A percentile compares a stretch with the other conserved stretches of the same genome.
phyloP scores from a whole-genome alignment of 345 rosid genomes.

The Lumnitzera littorea region DNA sequence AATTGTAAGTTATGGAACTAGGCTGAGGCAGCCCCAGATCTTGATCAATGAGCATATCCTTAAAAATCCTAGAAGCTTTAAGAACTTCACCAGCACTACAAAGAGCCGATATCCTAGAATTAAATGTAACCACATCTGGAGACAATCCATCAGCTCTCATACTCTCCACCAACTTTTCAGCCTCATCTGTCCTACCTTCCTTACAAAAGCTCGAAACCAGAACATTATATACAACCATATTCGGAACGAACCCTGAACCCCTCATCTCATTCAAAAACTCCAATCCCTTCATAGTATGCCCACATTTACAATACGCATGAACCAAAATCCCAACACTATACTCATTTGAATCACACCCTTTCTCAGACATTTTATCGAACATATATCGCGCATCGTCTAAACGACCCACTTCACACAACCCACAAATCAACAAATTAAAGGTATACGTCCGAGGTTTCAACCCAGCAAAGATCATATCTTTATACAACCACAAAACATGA shows the following conservation, averaged over 20 bases:
- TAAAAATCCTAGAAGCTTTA: constrained; percentile 85
- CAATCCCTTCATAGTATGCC: constrained; percentile 42
- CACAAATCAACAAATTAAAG: constrained; percentile 61
- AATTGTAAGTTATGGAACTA: constrained; percentile 58
- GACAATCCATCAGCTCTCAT: constrained; percentile 68
- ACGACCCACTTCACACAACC: constrained; percentile 57
- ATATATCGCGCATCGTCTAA: constrained; percentile 58
- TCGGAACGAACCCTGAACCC: constrained; percentile 40
- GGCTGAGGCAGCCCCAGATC: constrained; percentile 82
- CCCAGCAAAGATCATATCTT: constrained; percentile 58
- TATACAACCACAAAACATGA: constrained; percentile 59
- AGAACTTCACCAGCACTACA: constrained; percentile 59
- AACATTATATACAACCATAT: constrained; percentile 72
- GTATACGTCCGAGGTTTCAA: constrained; percentile 73
- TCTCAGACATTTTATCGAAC: constrained; percentile 85
- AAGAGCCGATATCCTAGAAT: constrained; percentile 82
- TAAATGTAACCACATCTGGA: constrained; percentile 83
- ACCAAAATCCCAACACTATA: constrained; percentile 76
- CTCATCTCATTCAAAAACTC: constrained; percentile 55
- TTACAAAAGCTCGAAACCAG: constrained; percentile 70
- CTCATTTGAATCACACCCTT: constrained; percentile 73
- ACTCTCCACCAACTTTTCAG: constrained; percentile 69
- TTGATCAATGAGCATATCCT: constrained; percentile 82
- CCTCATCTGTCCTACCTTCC: constrained; percentile 72
- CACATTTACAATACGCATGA: constrained; percentile 78